Conservation (phyloP, 2,329 filamentous ascomycete genomes). For the Arachnomyces sp. region DNA sequence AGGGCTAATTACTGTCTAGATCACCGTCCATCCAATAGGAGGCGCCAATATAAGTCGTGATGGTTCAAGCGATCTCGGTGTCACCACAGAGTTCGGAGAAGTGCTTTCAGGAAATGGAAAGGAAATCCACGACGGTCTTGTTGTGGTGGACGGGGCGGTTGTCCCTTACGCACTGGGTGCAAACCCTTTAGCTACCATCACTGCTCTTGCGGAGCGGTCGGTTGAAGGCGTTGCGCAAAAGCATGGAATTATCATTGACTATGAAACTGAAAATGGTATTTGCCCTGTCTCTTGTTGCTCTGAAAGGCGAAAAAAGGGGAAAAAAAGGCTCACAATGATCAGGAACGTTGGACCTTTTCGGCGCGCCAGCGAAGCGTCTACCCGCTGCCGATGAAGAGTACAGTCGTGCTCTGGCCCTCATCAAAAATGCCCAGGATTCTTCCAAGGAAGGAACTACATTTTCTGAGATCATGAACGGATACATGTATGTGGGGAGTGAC, state of each 20-base stretch:
- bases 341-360: conserved; percentile 47
- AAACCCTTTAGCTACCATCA: conserved; percentile 62
- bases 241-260: conserved; percentile 38
- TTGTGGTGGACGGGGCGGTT: conserved; percentile 54
- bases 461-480: conserved; percentile 57
- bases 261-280: conserved; percentile 35
- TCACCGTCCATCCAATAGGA: conserved; percentile 57
- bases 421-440: conserved; percentile 17
- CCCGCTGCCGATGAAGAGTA: conserved; percentile 26
- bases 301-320: background rate
- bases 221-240: conserved; percentile 44
- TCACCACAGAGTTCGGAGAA: conserved; percentile 54
- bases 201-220: conserved; percentile 58
- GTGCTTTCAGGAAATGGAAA: conserved; percentile 47
- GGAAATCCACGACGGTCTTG: conserved; percentile 49
- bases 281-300: too few relatives aligned
- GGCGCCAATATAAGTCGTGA: conserved; percentile 56
- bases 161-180: conserved; percentile 56
- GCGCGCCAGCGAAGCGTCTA: conserved; percentile 37
- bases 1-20: conserved; percentile 36
- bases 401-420: conserved; percentile 34
- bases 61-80: conserved; percentile 49
- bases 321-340: background rate
- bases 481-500: conserved; percentile 41
- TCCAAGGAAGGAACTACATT: conserved; percentile 49